Evolutionary conservation across 352 stramenopile genomes (phyloP).

Genomic region (Phytophthora idaei): DNA sequence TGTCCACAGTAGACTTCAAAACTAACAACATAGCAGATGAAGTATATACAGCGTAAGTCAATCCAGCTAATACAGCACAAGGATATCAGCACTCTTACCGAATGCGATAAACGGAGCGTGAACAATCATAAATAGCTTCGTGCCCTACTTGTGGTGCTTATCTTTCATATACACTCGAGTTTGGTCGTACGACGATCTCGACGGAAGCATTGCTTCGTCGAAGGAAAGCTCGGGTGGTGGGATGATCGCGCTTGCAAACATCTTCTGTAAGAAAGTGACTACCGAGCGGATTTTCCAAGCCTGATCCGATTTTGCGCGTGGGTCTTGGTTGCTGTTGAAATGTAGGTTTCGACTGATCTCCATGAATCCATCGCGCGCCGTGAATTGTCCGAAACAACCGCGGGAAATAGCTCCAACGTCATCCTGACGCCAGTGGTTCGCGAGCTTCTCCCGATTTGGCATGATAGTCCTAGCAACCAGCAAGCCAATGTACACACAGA

Average conservation of each 20-base stretch:
- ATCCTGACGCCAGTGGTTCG: conserved; percentile 7
- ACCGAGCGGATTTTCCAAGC: too few relatives aligned
- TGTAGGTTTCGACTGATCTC: conserved; percentile 9
- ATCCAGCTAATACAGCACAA: too few relatives aligned
- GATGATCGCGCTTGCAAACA: too few relatives aligned
- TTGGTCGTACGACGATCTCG: background rate
- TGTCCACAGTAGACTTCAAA: background rate
- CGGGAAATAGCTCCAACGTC: conserved; percentile 14
- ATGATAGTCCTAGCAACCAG: conserved; percentile 1
- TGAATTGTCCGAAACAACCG: conserved; percentile 13
- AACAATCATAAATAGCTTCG: background rate
- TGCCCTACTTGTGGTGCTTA: background rate
- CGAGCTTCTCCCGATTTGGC: conserved; percentile 8
- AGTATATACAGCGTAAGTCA: too few relatives aligned
- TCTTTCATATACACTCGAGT: background rate
- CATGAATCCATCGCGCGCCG: conserved; percentile 15
- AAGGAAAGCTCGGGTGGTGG: background rate
- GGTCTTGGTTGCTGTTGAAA: conserved; percentile 20
- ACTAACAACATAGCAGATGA: background rate
- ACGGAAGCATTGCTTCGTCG: background rate
- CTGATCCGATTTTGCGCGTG: background rate
- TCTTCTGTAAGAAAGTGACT: too few relatives aligned
- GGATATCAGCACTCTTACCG: background rate
- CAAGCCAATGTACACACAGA: conserved; percentile 12
- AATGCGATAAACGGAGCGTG: background rate